Evolutionary conservation across 257 asterid species (phyloP).

Genomic region (Salvia splendens): DNA sequence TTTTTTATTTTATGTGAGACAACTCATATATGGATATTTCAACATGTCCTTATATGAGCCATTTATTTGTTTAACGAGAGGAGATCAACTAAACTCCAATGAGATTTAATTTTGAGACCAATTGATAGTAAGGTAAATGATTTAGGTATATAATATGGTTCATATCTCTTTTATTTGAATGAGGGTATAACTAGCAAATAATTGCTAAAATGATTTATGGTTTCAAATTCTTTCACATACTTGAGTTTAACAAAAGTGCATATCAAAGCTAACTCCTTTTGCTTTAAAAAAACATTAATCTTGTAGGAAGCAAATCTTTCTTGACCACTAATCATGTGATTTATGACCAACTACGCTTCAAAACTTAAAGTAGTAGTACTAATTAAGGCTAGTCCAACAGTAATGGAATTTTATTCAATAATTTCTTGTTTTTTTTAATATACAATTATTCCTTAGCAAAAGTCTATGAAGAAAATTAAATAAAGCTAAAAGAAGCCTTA

Average conservation of each 20-base stretch:
- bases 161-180: background rate
- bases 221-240: constrained; percentile 21
- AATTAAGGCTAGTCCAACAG: constrained; percentile 6
- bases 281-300: constrained; percentile 3
- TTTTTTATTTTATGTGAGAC: too few relatives aligned
- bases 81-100: too few relatives aligned
- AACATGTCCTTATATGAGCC: too few relatives aligned
- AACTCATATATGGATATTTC: too few relatives aligned
- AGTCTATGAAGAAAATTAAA: background rate
- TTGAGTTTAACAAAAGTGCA: constrained; percentile 27
- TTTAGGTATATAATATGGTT: background rate
- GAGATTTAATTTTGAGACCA: too few relatives aligned
- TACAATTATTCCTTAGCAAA: background rate
- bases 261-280: constrained; percentile 3
- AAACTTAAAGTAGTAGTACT: constrained; percentile 3
- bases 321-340: constrained; percentile 29
- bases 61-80: too few relatives aligned
- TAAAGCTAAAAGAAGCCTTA: too few relatives aligned
- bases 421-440: background rate
- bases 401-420: constrained; percentile 13
- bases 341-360: constrained; percentile 14
- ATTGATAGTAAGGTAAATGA: too few relatives aligned
- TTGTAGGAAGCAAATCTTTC: constrained; percentile 3
- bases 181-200: constrained; percentile 9
- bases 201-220: constrained; percentile 11